Base-by-base conservation (phyloP, 2,329 filamentous ascomycete genomes). In the Aspergillus texensis region DNA sequence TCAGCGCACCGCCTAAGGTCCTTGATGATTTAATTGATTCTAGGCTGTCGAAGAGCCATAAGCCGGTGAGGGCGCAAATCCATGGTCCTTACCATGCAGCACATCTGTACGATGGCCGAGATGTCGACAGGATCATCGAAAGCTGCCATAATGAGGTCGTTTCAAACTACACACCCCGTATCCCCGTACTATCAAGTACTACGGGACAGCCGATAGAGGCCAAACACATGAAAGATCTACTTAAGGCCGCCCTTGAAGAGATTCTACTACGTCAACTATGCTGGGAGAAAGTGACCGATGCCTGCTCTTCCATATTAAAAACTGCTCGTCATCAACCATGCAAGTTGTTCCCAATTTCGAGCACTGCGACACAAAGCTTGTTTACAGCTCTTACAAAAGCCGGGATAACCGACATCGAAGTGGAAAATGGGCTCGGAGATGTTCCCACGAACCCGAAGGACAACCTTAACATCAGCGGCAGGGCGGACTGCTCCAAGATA, bases 81-180 rank as follows among this genome's bases (percentile, higher is more conserved):
- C 85, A 83, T 67, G 86, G 84, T 6, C 85, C 86, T 34, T 88
- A 87, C 70, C 86, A 88, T 74, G 86, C 86, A 6, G 75, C 79
- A 28, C 86, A 88, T 69, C 76, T 88, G 9, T 85, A 85, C 71
- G 78, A 76, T 63, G 71, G 82, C 52, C 77, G 77, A 45, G 84
- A 87, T 61, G 76, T 86, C 56, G 80, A 84, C 48, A 80, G 81
- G 61, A 85, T 88, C 41, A 72, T 88, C 32, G 68, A 75, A 36
- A 70, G 73, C 5, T 76, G 72, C 68, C 73, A 76, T 0, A 67
- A 67, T 19, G 71, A 74, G 4, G 64, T 70, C 10, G 74, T 78
- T 41, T 65, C 58, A 16, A 64, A 57, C 26, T 73, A 75, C 36
- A 62, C 66, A 4, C 72, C 74, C 19, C 70, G 63, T n/a, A 78